Base-by-base conservation (phyloP, 345 rosid genomes). In the Turritis glabra region DNA sequence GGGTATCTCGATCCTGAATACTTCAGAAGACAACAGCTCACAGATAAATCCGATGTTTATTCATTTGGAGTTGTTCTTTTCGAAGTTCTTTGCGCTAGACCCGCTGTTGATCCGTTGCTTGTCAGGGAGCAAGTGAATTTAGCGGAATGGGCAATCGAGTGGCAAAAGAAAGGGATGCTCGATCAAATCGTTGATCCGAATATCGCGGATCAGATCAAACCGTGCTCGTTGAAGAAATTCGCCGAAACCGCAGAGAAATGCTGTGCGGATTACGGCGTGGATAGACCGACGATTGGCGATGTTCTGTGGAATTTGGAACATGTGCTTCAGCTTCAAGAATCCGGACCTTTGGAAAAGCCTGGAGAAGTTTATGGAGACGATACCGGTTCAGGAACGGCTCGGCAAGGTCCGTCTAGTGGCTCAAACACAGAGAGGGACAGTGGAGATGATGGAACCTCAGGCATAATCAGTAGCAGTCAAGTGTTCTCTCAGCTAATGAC, bases 1-100 rank as follows among this genome's bases (percentile, higher is more conserved):
- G 98, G 98, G 0, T 94, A 94, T 84, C 89, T 94, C 22, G 96
- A 94, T 74, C 98, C 97, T 9, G 98, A 94, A 75, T 94, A 94
- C 74, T 90, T 91, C 80, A 87, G 97, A 27, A 83, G 98, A 79
- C 98, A 91, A 71, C 98, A 91, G 77, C 91, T 93, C 65, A 93
- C 97, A 0, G 97, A 93, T 72, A 93, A 93, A 64, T 94, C 98
- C 5, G 98, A 94, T 79, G 96, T 94, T 47, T 94, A 91, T 58
- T 91, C 97, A 1, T 95, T 95, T 35, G 99, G 97, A 2, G 99
- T 95, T 22, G 89, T 95, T 75, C 88, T 95, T 15, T 84, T 92
- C 1, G 99, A 95, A 77, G 97, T 95, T 67, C 96, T 95, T 26
- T 95, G 99, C 64, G 97, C 97, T 21, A 82, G 99, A 79, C 97